phyloP scores from a whole-genome alignment of 768 basidiomycete genomes.

The Russula abietina region DNA sequence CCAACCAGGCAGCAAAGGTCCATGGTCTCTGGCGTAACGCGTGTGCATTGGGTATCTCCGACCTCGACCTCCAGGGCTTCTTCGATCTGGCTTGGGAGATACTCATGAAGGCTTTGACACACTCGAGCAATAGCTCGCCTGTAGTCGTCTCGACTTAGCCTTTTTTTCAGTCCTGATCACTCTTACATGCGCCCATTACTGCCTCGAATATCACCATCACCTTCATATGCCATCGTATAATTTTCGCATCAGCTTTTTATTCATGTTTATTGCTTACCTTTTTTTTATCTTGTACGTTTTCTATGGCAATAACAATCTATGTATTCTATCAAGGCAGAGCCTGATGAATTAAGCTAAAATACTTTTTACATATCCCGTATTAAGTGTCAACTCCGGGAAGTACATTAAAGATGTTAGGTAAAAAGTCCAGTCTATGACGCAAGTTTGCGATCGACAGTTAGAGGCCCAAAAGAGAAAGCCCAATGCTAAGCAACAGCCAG shows the following conservation, averaged over 20 bases:
- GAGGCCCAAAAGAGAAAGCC: background rate
- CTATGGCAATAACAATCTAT: background rate
- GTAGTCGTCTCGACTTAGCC: background rate
- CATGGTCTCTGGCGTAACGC: conserved; percentile 50
- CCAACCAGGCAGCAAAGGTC: conserved; percentile 34
- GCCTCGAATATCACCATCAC: background rate
- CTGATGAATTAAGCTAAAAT: background rate
- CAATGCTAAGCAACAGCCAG: background rate
- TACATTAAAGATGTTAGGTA: background rate
- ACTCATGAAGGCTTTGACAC: conserved; percentile 39
- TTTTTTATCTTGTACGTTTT: conserved; percentile 7
- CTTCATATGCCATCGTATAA: background rate
- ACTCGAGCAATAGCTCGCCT: conserved; percentile 9
- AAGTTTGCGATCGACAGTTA: background rate
- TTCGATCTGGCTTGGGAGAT: conserved; percentile 47
- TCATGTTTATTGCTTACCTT: conserved; percentile 16
- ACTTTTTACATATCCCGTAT: too few relatives aligned
- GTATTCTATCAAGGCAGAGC: conserved; percentile 6
- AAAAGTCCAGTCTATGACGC: background rate
- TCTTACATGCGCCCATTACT: background rate
- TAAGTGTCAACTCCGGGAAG: background rate
- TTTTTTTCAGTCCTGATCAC: background rate
- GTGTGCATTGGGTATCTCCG: conserved; percentile 45
- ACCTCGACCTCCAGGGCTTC: conserved; percentile 41
- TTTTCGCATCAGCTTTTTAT: background rate